Evolutionary conservation across 2,329 filamentous ascomycete genomes (phyloP), one percentile per base, ranked within the genome.

Genomic region (Boeremia exigua): DNA sequence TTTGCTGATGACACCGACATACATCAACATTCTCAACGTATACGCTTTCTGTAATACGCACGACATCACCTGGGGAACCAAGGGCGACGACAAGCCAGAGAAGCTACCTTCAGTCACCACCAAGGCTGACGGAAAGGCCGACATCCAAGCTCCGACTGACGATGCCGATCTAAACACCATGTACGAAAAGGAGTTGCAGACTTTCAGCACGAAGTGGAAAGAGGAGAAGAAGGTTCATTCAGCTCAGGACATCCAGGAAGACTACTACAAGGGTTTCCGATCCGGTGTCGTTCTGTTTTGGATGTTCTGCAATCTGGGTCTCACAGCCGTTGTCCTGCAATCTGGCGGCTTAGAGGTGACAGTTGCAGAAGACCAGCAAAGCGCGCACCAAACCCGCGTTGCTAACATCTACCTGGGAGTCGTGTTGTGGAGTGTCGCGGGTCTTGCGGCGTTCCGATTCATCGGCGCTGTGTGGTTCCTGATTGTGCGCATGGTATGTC

Each of bases 21-120:
- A 96, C 79, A 96, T 96, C 80, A 99, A 98, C 78, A 93, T 98
- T 56, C 87, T 99, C 69, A 99, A 98, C 81, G 95, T 99, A 54
- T 99, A 98, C 78, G 94, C 94, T 58, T 99, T 99, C 79, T 98
- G 93, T 79, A 97, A 97, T 78, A 96, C 93, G 25, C 93, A 97
- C 82, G 93, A 97, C 72, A 95, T 97, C 62, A 96, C 93, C 3
- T 97, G 93, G 93, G 93, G 93, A 70, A 99, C 95, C 37, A 99
- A 98, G 78, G 95, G 95, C 68, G 95, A 98, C 74, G 94, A 97
- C 79, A 97, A 96, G 77, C 84, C 94, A 6, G 92, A 96, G 67
- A 93, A 94, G 71, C 85, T 97, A 48, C 91, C 92, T 1, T 91
- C 88, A 0, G 94, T 95, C 66, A 93, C 88, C 66, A 89, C 93